Conservation (phyloP, 1,284 basidiomycete genomes). For the Trichosporon sp. region DNA sequence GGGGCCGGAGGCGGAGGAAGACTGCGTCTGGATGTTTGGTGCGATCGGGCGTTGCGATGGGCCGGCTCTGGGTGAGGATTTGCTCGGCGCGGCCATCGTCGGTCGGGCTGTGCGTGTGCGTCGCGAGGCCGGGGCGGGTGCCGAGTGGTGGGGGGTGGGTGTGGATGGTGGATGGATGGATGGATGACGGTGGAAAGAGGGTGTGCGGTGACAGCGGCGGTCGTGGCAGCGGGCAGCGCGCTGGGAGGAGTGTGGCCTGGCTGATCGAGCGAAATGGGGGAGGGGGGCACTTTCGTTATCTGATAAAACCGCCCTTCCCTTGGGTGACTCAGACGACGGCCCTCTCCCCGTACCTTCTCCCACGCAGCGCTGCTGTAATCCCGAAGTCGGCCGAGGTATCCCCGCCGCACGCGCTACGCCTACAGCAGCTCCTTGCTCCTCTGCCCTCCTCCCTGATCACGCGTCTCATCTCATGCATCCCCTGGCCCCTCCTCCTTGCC, state of each 20-base stretch:
- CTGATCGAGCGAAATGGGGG: not conserved
- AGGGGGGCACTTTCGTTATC: conserved; percentile 11
- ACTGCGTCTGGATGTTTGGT: conserved; percentile 5
- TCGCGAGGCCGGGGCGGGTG: not conserved
- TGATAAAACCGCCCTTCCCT: conserved; percentile 12
- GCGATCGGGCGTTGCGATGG: conserved; percentile 6
- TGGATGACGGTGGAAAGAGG: not conserved
- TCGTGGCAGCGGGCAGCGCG: not conserved
- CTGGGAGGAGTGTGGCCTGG: not conserved
- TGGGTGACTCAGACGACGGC: not conserved
- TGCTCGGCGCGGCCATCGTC: conserved; percentile 4
- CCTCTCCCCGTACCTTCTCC: not conserved
- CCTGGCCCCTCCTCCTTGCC: not conserved
- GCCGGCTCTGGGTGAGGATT: conserved; percentile 6
- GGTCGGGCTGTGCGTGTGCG: not conserved
- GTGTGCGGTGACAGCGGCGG: not conserved
- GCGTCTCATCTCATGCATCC: conserved; percentile 3
- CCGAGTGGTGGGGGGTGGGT: not conserved
- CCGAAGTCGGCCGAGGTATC: conserved; percentile 2
- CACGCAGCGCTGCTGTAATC: not conserved
- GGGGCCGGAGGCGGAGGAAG: not conserved
- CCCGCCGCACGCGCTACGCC: not conserved
- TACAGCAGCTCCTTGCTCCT: not conserved
- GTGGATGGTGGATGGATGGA: conserved; percentile 7
- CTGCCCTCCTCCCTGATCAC: not conserved